phyloP scores from a whole-genome alignment of 108 stramenopile genomes.

The Cylindrotheca fusiformis region DNA sequence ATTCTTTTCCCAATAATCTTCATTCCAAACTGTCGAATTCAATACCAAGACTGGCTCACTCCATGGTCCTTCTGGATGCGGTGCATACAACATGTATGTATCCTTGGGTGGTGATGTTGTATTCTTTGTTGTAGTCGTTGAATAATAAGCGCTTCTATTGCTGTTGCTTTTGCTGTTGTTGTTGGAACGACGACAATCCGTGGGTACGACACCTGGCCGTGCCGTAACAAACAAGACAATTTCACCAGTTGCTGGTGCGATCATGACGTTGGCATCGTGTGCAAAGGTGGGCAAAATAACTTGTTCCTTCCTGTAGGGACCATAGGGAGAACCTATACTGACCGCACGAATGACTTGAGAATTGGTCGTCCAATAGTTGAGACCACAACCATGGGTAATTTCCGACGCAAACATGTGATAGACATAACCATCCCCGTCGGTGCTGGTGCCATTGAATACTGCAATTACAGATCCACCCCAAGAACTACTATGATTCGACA shows the following conservation, averaged over 20 bases:
- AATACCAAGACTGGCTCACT: slow-evolving; percentile 26
- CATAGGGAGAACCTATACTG: slow-evolving; percentile 16
- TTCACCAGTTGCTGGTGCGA: slow-evolving; percentile 11
- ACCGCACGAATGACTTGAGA: slow-evolving; percentile 27
- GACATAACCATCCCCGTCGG: slow-evolving; percentile 7
- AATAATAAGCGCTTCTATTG: neutral
- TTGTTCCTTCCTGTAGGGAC: slow-evolving; percentile 19
- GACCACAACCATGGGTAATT: slow-evolving; percentile 21
- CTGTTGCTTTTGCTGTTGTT: neutral
- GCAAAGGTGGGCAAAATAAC: slow-evolving; percentile 27
- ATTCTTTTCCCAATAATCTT: slow-evolving; percentile 24
- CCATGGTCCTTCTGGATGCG: slow-evolving; percentile 27
- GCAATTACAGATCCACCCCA: slow-evolving; percentile 31
- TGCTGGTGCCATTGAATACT: too few species aligned
- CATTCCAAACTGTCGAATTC: slow-evolving; percentile 31
- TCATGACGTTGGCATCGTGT: slow-evolving; percentile 24
- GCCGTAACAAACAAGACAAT: slow-evolving; percentile 21
- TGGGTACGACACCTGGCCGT: slow-evolving; percentile 7
- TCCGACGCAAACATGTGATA: slow-evolving; percentile 36
- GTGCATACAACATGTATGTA: slow-evolving; percentile 32
- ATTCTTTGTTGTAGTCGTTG: neutral
- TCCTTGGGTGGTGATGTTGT: slow-evolving; percentile 26
- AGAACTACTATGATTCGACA: slow-evolving; percentile 19
- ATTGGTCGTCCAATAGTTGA: slow-evolving; percentile 26
- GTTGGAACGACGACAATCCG: slow-evolving; percentile 6